These are phyloP conservation scores for Cajanus cajan DNA, from an alignment of 306 rosid genomes.

Conservation along the genomic window DNA sequence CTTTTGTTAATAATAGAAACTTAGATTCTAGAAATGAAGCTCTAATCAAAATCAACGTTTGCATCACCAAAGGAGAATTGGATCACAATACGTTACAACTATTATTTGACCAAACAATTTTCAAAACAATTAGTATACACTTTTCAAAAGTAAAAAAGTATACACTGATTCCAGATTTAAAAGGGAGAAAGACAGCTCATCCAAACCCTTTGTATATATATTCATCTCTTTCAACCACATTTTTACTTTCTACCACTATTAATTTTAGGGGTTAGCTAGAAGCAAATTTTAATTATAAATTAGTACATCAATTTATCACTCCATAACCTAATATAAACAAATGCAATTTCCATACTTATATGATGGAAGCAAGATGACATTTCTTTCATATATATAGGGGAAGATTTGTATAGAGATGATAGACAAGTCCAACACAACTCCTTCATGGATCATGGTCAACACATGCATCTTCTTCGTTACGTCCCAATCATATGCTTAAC, in stretches of 20 bases:
- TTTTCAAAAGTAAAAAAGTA: neutral
- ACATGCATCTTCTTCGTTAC: neutral
- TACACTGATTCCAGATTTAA: neutral
- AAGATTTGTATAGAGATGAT: neutral
- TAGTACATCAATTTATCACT: neutral
- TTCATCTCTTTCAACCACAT: neutral
- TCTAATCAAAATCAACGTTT: neutral
- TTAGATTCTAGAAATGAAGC: neutral
- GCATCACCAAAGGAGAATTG: neutral
- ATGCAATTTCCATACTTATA: too few relatives aligned
- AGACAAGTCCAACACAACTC: slow-evolving; percentile 7
- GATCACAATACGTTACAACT: neutral
- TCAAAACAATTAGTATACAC: neutral
- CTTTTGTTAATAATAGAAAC: neutral
- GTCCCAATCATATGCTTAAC: neutral
- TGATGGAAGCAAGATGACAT: neutral
- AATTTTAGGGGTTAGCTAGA: neutral
- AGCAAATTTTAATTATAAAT: too few relatives aligned
- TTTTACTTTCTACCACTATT: neutral
- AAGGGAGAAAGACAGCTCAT: neutral
- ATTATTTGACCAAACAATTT: neutral
- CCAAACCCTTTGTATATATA: neutral
- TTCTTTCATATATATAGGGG: neutral
- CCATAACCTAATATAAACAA: neutral
- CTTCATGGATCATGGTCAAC: neutral